Base-by-base conservation (phyloP, 768 basidiomycete genomes). In the Terana coerulea region DNA sequence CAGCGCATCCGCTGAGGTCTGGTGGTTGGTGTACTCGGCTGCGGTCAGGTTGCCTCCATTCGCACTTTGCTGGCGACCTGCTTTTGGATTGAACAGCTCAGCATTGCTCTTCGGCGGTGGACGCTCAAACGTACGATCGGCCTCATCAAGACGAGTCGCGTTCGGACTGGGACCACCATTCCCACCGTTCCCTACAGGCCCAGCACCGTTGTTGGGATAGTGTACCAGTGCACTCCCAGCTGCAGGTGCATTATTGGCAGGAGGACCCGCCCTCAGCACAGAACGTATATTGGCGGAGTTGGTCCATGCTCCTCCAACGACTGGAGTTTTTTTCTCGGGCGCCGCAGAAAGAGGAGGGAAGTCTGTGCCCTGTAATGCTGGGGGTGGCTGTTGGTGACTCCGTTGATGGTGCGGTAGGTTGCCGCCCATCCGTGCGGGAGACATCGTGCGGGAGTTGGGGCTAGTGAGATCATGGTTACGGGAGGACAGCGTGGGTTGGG, bases 281-380 rank as follows among this genome's bases (percentile, higher is more conserved):
- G 83, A 73, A 12, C 83, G 73, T 19, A 70, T 69, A 22, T 71
- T 71, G 22, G 79, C 70, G 24, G 78, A 65, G 55, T 83, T 84
- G 19, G 77, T 81, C 89, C 89, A 91, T 21, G 84, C 88, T 22
- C 88, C 87, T 25, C 73, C 72, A 5, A 77, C 77, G 1, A 72
- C 68, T 3, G 83, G 82, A 5, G 78, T 78, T 59, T 76, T 81
- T 65, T 84, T 83, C 25, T 67, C 65, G 19, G 72, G 62, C 5
- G 66, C 71, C 35, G 67, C 64, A 9, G 79, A 69, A 10, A 89
- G 68, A 9, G 88, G 88, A 5, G 87, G 87, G 57, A 89, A 89
- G 67, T 90, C 87, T 3, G 72, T 79, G 6, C 81, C 63, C 41
- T 84, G 79, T 31, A 81, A 72, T 10, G 74, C 67, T 1, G 72